Evolutionary conservation across 2,329 filamentous ascomycete genomes (phyloP).

Genomic region (Thelonectria rubi): DNA sequence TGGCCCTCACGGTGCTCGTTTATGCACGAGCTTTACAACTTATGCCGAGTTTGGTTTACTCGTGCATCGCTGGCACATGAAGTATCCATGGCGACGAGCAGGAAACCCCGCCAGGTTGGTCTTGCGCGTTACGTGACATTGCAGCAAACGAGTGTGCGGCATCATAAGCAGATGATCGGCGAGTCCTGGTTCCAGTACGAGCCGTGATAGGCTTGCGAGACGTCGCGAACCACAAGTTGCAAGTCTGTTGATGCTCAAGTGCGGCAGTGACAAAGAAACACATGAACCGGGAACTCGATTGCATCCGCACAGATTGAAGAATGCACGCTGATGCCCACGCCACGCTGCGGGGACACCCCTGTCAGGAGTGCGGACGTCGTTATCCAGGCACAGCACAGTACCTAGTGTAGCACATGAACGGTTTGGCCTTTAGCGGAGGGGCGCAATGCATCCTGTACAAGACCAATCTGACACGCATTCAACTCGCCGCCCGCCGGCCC

Average conservation of each 20-base stretch:
- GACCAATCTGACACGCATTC: no score
- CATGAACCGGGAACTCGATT: background rate
- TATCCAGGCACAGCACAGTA: background rate
- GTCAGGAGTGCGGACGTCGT: background rate
- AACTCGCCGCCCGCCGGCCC: no score
- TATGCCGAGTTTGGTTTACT: background rate
- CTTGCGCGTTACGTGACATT: background rate
- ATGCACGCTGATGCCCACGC: background rate
- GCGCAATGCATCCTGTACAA: no score
- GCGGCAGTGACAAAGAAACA: background rate
- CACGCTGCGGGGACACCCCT: background rate
- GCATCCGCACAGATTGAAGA: no score
- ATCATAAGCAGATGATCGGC: background rate
- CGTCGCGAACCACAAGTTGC: background rate
- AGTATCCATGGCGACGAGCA: background rate
- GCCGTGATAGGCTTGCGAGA: background rate
- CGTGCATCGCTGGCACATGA: background rate
- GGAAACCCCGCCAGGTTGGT: background rate
- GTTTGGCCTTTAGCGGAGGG: no score
- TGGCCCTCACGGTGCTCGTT: background rate
- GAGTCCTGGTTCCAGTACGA: no score
- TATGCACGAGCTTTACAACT: background rate
- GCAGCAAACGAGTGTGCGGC: background rate
- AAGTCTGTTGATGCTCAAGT: background rate
- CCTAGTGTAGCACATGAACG: no score